Base-by-base conservation (phyloP, 371 early-diverging fungal genomes). In the Mucor sp. region DNA sequence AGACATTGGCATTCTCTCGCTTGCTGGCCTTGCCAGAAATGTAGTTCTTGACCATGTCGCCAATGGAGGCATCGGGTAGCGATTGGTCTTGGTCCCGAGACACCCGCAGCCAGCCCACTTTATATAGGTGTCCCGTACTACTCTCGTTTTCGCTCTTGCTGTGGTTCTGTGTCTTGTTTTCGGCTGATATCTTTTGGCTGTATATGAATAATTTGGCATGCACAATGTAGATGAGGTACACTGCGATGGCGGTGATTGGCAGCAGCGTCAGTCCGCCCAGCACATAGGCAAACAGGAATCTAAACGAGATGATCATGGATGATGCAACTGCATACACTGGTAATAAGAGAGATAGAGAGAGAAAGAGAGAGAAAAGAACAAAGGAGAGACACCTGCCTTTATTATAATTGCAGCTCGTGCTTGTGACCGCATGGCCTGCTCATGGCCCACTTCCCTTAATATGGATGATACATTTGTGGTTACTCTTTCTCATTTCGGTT, bases 41-140 rank as follows among this genome's bases (percentile, higher is more conserved):
- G 64, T 79, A 78, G 8, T 76, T 69, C 58, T 71, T 75, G 27
- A 81, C 77, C 74, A 74, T 79, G 37, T 76, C 75, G 7, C 80
- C 75, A 27, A 79, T 80, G 19, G 76, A 68, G 21, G 69, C 69
- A 12, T 72, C 71, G 9, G 72, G 68, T 44, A 67, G 53, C 11
- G 70, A 58, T 44, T 71, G 65, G 50, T 72, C 71, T 39, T 69
- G 63, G 57, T 79, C 74, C 64, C 72, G 75, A 57, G 77, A 74
- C 39, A 85, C 80, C 43, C 72, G 66, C 25, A 85, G 30, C 85
- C 85, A 85, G n/a, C 85, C 85, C 5, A 83, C 76, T 71, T 78
- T 83, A 66, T 85, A 77, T 19, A 76, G 70, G 6, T 67, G 71
- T 6, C 57, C 57, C 27, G 53, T 53, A 14, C 53, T 53, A 27